Conservation (phyloP, 2,329 filamentous ascomycete species). For the Paradendryphiella salina region DNA sequence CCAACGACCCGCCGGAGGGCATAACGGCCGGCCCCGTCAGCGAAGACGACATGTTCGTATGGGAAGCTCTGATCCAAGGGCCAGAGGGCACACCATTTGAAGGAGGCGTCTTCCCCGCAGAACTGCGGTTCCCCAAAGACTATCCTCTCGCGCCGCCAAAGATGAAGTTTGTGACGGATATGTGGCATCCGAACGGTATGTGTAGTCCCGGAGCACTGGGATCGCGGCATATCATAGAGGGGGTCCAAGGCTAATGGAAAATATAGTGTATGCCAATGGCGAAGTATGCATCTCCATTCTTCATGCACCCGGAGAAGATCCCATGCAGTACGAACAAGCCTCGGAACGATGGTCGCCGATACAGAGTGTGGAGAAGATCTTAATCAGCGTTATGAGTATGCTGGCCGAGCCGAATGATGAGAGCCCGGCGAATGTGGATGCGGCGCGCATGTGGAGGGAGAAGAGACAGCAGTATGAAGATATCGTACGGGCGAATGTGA, state of each 20-base stretch:
- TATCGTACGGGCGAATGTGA: slow-evolving; percentile 64
- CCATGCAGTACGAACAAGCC: slow-evolving; percentile 89
- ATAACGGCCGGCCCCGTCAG: slow-evolving; percentile 92
- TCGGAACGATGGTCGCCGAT: slow-evolving; percentile 93
- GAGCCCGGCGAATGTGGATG: slow-evolving; percentile 92
- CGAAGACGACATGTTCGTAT: slow-evolving; percentile 93
- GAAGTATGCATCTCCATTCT: slow-evolving; percentile 96
- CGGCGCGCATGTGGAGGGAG: slow-evolving; percentile 83
- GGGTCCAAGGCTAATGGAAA: background rate
- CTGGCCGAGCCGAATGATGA: slow-evolving; percentile 93
- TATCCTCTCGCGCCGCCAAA: slow-evolving; percentile 89
- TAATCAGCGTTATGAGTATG: slow-evolving; percentile 89
- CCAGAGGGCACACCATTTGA: slow-evolving; percentile 93
- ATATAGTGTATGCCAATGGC: slow-evolving; percentile 75
- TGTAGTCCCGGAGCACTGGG: slow-evolving; percentile 8
- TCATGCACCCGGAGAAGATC: slow-evolving; percentile 91
- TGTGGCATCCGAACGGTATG: slow-evolving; percentile 89
- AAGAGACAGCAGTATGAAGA: slow-evolving; percentile 78
- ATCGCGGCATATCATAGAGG: background rate
- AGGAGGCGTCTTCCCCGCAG: slow-evolving; percentile 92
- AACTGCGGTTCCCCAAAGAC: slow-evolving; percentile 77
- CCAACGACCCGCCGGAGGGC: slow-evolving; percentile 93
- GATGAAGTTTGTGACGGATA: slow-evolving; percentile 80
- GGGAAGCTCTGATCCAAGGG: slow-evolving; percentile 95
- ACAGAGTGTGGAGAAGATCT: slow-evolving; percentile 91